These are phyloP conservation scores for Cephaloascus fragrans DNA, from an alignment of 805 yeast species.

Conservation along the genomic window DNA sequence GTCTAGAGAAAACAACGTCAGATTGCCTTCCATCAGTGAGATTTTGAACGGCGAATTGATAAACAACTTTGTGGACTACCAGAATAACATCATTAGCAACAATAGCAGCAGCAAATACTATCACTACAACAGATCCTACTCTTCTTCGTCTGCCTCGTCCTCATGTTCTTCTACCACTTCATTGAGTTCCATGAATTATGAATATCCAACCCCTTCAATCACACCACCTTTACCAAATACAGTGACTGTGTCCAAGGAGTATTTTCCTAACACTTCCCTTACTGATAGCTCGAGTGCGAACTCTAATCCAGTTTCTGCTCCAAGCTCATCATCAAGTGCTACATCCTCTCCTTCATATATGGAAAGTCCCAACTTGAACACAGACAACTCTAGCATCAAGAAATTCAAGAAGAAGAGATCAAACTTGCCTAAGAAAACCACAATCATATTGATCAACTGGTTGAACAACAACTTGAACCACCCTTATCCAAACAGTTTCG, in stretches of 20 bases:
- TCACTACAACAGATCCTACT: not conserved
- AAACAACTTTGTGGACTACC: not conserved
- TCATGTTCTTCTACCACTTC: not conserved
- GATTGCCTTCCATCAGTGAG: not conserved
- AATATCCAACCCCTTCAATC: not conserved
- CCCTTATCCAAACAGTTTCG: constrained; percentile 79
- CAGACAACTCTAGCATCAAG: not conserved
- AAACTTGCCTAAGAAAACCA: constrained; percentile 71
- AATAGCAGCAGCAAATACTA: not conserved
- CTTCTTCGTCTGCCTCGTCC: not conserved
- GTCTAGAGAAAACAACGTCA: not conserved
- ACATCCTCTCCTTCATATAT: no score
- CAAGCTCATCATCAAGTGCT: not conserved
- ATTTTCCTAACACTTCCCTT: no score
- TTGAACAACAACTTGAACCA: constrained; percentile 62
- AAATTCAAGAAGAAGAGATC: constrained; percentile 39
- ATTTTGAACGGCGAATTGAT: not conserved
- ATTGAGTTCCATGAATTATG: not conserved
- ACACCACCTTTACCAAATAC: not conserved
- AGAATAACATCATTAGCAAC: not conserved
- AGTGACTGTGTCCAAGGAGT: not conserved
- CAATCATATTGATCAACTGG: constrained; percentile 66
- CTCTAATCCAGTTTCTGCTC: not conserved
- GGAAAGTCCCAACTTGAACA: no score
- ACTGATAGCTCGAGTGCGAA: not conserved